Conservation (phyloP, 2,329 filamentous ascomycete genomes). For the Epichloe gansuensis region DNA sequence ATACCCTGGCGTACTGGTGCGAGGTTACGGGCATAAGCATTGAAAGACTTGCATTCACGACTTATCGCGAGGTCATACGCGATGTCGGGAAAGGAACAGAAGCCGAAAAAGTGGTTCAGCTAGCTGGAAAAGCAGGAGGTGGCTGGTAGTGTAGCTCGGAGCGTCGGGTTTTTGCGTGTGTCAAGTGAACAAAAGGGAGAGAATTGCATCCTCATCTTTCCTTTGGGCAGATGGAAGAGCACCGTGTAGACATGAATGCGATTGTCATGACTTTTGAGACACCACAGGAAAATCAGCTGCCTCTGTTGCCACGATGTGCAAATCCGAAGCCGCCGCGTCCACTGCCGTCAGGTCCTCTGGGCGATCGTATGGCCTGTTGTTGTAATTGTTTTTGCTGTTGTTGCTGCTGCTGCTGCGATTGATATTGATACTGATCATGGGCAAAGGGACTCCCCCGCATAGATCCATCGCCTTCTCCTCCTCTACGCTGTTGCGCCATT, state of each 20-base stretch:
- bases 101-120: constrained; percentile 70
- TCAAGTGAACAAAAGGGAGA: neutral
- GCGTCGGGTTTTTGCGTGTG: neutral
- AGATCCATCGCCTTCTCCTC: constrained; percentile 24
- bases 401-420: neutral
- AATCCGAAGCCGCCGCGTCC: constrained; percentile 72
- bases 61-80: constrained; percentile 83
- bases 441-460: constrained; percentile 25
- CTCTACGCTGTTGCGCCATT: constrained; percentile 29
- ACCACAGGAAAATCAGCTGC: constrained; percentile 16
- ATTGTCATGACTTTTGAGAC: neutral
- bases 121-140: constrained; percentile 83
- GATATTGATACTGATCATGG: constrained; percentile 25
- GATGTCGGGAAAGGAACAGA: constrained; percentile 76
- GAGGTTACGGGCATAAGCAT: constrained; percentile 54
- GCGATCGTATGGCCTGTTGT: constrained; percentile 57
- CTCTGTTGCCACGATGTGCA: constrained; percentile 42
- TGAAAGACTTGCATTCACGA: constrained; percentile 68
- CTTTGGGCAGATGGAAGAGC: neutral
- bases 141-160: constrained; percentile 56
- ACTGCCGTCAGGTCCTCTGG: constrained; percentile 64
- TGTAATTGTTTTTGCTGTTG: constrained; percentile 30
- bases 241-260: constrained; percentile 13
- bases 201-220: neutral
- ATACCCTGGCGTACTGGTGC: constrained; percentile 66